Base-by-base conservation (phyloP, 441 rosid species). In the Hypseocharis bilobata region DNA sequence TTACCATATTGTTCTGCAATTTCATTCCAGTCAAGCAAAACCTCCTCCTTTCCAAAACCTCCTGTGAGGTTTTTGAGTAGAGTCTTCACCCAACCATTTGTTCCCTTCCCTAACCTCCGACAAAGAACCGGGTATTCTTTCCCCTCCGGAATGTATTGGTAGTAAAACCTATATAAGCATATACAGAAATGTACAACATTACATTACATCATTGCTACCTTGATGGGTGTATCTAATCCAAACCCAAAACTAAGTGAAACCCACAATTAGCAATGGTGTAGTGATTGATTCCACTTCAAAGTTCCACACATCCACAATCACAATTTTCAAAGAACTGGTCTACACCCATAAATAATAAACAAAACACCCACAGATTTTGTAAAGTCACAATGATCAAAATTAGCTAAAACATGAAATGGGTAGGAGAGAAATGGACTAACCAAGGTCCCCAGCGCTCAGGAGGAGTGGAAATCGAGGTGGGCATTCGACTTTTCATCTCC, bases 371-470 rank as follows among this genome's bases (percentile, higher is more conserved):
- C 27, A 1, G 6, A 11, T n/a, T n/a, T n/a, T n/a, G n/a, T n/a
- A n/a, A n/a, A n/a, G n/a, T n/a, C n/a, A n/a, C n/a, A n/a, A n/a
- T n/a, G n/a, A n/a, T 51, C 3, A 44, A 60, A n/a, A 6, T 13
- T 20, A 30, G 2, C 2, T 44, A 70, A 72, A 54, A 0, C 7
- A 28, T 0, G 44, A 64, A 69, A 54, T 59, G 63, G 66, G 64
- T 28, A 6, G 6, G 25, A 6, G 44, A 20, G 38, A 74, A 58
- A 63, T 32, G 70, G 64, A 78, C 80, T 17, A 66, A 89, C 98
- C 96, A 92, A 70, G 78, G 89, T 64, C 96, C 98, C 92, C 92
- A 86, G 55, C 78, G 86, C 78, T 89, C 96, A 26, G 85, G 84
- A 6, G 90, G 84, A 73, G 98, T 88, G 17, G 69, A 62, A 75